Conservation (phyloP, 2,329 filamentous ascomycete genomes). For the Pseudogymnoascus sp. region DNA sequence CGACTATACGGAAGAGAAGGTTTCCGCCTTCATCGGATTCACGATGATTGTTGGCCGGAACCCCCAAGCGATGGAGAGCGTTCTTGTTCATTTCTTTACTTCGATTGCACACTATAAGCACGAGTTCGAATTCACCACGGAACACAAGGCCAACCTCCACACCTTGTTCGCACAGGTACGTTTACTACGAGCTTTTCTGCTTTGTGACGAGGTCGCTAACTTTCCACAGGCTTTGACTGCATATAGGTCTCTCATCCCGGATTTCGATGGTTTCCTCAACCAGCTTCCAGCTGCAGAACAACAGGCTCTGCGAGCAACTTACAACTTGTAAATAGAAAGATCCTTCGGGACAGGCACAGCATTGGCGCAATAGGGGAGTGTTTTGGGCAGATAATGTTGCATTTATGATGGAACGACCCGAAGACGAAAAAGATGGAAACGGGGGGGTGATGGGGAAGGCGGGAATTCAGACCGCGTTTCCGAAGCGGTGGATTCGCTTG, state of each 20-base stretch:
- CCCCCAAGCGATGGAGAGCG: slow-evolving; percentile 85
- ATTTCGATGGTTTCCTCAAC: slow-evolving; percentile 44
- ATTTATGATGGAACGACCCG: slow-evolving; percentile 7
- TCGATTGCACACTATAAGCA: slow-evolving; percentile 72
- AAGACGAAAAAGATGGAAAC: slow-evolving; percentile 7
- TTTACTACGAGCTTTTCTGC: slow-evolving; percentile 4
- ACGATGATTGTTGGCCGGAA: slow-evolving; percentile 77
- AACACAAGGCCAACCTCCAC: slow-evolving; percentile 25
- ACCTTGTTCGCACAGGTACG: slow-evolving; percentile 28
- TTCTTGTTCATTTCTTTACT: slow-evolving; percentile 72
- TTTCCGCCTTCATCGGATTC: slow-evolving; percentile 87
- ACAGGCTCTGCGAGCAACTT: slow-evolving; percentile 23
- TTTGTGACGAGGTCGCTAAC: slow-evolving; percentile 18
- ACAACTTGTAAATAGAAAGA: slow-evolving; percentile 30
- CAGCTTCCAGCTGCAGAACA: slow-evolving; percentile 13
- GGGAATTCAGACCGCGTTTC: slow-evolving; percentile 1
- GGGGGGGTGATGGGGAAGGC: neutral
- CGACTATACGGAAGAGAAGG: slow-evolving; percentile 87
- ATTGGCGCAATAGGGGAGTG: slow-evolving; percentile 11
- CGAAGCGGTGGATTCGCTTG: slow-evolving; percentile 5
- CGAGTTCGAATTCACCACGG: slow-evolving; percentile 44
- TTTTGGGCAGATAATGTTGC: slow-evolving; percentile 8
- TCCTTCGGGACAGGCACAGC: slow-evolving; percentile 14
- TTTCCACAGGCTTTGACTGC: slow-evolving; percentile 39
- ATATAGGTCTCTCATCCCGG: slow-evolving; percentile 48